Evolutionary conservation across 2,329 filamentous ascomycete species (phyloP), one percentile per base, ranked within the genome.

Genomic region (Exophiala phaeomuriformis): DNA sequence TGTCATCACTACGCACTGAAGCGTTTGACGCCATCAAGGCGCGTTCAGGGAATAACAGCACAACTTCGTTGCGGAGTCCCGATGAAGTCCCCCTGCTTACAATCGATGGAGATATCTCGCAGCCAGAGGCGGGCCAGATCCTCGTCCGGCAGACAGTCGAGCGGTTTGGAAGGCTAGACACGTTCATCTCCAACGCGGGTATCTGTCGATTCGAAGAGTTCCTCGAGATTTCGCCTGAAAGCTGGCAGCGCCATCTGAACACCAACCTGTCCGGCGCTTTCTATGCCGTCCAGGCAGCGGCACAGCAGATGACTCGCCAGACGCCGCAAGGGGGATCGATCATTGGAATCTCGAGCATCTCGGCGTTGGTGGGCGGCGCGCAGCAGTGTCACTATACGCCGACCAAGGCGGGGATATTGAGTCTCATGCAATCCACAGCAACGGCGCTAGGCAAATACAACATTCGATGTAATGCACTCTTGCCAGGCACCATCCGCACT

Each of bases 151-250:
- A 77, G 59, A 63, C 64, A 3, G 64, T 66, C 0, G 44, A 55
- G 2, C 49, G 53, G 43, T 68, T 65, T 53, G 64, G 65, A 1
- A 54, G 64, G 28, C 42, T 68, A n/a, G 66, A 68, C 49, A 64
- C 65, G 1, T 66, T 68, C 44, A 61, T 68, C 8, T 64, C 64
- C 8, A 68, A 68, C 51, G 66, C 65, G 6, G 65, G 65, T 1
- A 64, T 68, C 55, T 95, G 89, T 75, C 80, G 86, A 59, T 96
- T 96, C 70, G 84, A 85, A 54, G 87, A 94, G 61, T 94, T 96
- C 66, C 72, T 96, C 28, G 82, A 85, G 79, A 78, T 95, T 41
- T 76, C 81, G 6, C 78, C 82, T 1, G 79, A 84, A 52, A 81
- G 94, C 51, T 86, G 90, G 65, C 72, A 79, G 57, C 75, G 77